Percentiles rank a stretch among this genome's conserved stretches.
These are phyloP conservation scores for Closterium sp. DNA, from an alignment of 139 green algal genomes.

Conservation along the genomic window DNA sequence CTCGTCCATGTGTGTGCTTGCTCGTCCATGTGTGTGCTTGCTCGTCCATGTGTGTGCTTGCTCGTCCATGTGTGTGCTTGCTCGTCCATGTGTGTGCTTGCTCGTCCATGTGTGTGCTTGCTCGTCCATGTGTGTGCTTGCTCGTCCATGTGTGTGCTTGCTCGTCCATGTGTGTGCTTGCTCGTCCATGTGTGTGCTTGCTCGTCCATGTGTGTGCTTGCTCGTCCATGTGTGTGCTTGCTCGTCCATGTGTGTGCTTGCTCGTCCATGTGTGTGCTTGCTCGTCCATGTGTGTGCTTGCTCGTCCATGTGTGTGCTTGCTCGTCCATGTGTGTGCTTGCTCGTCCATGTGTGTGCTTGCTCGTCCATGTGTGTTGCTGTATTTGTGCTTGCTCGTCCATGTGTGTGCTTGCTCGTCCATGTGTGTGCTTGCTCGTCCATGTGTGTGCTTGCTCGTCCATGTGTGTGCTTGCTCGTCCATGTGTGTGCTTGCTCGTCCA, in stretches of 20 bases:
- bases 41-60: not conserved
- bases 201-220: not conserved
- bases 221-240: not conserved
- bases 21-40: not conserved
- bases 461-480: not conserved
- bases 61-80: not conserved
- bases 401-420: not conserved
- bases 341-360: not conserved
- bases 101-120: not conserved
- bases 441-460: not conserved
- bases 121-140: not conserved
- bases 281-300: not conserved
- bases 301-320: not conserved
- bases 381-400: not conserved
- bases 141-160: not conserved
- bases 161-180: not conserved
- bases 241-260: not conserved
- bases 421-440: not conserved
- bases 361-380: not conserved
- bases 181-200: not conserved
- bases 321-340: not conserved
- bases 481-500: not conserved
- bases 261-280: not conserved
- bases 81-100: not conserved
- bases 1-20: not conserved